Evolutionary conservation across 805 yeast species (phyloP), one percentile per base, ranked within the genome.

Genomic region (Saturnispora sekii): DNA sequence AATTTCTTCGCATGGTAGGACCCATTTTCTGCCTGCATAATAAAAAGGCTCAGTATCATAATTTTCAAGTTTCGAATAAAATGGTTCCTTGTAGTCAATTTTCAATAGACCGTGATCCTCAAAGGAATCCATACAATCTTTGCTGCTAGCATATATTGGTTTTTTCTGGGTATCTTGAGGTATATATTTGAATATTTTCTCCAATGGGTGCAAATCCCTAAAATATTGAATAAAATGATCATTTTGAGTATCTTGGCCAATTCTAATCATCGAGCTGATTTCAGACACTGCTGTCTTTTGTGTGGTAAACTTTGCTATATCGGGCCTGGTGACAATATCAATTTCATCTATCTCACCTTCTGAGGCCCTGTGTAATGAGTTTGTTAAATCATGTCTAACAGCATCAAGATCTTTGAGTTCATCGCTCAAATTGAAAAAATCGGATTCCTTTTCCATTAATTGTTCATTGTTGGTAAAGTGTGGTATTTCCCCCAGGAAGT

Each of bases 11-110:
- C 78, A 72, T 10, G 62, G 59, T 1, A 84, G 60, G 1, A 62
- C 64, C 49, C 79, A 77, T 51, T 73, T 76, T 48, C 71, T 76
- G 5, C 88, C 89, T 1, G 89, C 89, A 61, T 77, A 80, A 1
- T 74, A 61, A 44, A 81, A 73, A 0, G 90, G 80, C 10, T 61
- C 59, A 5, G 60, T 54, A 2, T 76, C 80, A 6, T 73, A 63
- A 52, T 85, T 89, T 1, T 60, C 54, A 0, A 66, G 52, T 12
- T 72, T 68, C 26, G 79, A 72, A 52, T 77, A 89, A 51, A 63
- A 77, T 0, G 96, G 95, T 49, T 76, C 82, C 1, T 53, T 46
- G 55, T 82, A 81, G 11, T 77, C 70, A 11, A 76, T 61, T 50
- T 72, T 68, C 2, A 83, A 70, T 11, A 79, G 80, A 21, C 57